Evolutionary conservation across 495 filamentous ascomycete genomes (phyloP).

Genomic region (Penicillium odoratum): DNA sequence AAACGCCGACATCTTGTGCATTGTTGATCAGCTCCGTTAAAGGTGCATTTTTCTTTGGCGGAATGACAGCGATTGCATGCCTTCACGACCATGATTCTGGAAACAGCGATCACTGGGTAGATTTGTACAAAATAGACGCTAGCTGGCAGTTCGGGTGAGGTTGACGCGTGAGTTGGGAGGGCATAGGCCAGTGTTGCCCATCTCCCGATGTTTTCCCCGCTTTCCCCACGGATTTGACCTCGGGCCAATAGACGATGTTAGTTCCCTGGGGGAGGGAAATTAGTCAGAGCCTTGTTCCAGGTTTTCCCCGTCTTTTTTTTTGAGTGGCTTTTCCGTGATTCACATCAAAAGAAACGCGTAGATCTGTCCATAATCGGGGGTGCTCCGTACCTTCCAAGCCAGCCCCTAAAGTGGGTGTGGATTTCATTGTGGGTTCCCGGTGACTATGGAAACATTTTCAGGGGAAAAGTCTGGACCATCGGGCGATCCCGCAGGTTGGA

Average conservation of each 20-base stretch:
- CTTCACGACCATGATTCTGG: constrained; percentile 24
- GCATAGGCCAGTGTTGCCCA: neutral
- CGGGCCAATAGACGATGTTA: constrained; percentile 6
- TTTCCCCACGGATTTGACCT: constrained; percentile 8
- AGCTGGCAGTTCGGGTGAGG: neutral
- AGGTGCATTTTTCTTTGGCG: constrained; percentile 28
- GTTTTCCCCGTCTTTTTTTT: neutral
- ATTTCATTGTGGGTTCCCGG: neutral
- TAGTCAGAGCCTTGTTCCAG: neutral
- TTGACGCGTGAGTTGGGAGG: constrained; percentile 2
- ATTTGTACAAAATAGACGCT: neutral
- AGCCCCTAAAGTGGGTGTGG: neutral
- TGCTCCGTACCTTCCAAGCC: neutral
- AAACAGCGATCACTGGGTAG: neutral
- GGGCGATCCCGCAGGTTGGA: neutral
- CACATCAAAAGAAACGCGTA: neutral
- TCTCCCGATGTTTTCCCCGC: constrained; percentile 11
- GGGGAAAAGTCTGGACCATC: neutral
- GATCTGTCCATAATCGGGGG: neutral
- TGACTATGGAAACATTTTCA: neutral
- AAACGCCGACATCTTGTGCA: constrained; percentile 30
- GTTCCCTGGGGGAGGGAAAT: neutral
- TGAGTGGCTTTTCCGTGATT: neutral
- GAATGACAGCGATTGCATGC: constrained; percentile 28
- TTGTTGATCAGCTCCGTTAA: constrained; percentile 18